Evolutionary conservation across 2,329 filamentous ascomycete species (phyloP), one percentile per base, ranked within the genome.

Genomic region (Neocucurbitaria cava): DNA sequence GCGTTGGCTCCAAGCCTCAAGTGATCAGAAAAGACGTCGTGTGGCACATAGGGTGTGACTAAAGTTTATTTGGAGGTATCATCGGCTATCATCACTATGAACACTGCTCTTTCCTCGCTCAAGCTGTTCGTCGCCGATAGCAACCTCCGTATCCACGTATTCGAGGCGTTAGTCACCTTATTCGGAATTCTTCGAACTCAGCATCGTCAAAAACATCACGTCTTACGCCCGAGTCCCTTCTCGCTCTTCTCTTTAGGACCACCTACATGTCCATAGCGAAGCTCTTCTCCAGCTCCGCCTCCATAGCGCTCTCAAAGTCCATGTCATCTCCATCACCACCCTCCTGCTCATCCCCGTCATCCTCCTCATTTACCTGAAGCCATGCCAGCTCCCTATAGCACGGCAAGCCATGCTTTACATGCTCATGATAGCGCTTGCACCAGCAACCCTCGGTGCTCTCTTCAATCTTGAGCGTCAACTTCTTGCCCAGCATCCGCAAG

Each of bases 381-480:
- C 43, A 52, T 1, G 57, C 59, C 21, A 52, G 17, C 51, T 59
- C 46, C 26, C 65, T 60, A 53, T 74, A 73, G 46, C 72, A 75
- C n/a, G 30, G 43, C 38, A 36, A 0, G 0, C 56, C 61, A 28
- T 62, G 35, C 56, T 59, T 65, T 0, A 5, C 39, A 56, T 75
- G 72, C 52, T 69, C 58, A 44, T 75, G 72, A 28, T 75, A 75
- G 9, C 69, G 53, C 30, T 55, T 52, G 41, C 72, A 75, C 72
- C 72, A 75, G 8, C 60, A 60, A 0, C 62, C 64, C 44, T 69
- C 61, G 0, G 52, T 53, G 5, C 40, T 52, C 56, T 72, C 69
- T 40, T 75, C 72, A 24, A 69, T 68, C 59, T 68, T 72, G 17
- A 75, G 55, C 24, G 72, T 73, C 17, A 70, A 44, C 18, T 63